Conservation (phyloP, 1,284 basidiomycete genomes). For the Microbotryum scabiosae region DNA sequence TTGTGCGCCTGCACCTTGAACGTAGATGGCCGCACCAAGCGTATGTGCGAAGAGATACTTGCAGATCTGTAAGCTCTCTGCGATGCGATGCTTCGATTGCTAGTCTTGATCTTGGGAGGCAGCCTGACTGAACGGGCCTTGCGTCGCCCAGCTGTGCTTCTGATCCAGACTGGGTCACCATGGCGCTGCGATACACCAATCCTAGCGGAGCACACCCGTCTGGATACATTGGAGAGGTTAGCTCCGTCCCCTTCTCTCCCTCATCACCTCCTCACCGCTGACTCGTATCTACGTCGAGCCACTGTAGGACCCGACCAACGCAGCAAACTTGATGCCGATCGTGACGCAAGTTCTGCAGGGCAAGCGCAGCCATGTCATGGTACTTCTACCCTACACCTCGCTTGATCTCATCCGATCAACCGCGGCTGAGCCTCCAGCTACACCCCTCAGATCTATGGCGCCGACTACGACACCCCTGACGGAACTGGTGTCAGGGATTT, state of each 20-base stretch:
- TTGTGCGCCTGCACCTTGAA: not conserved
- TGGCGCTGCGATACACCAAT: constrained; percentile 32
- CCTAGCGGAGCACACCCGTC: constrained; percentile 32
- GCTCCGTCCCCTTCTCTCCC: not conserved
- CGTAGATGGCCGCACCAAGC: constrained; percentile 11
- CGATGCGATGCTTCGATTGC: not conserved
- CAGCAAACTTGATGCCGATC: constrained; percentile 32
- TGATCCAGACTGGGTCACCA: constrained; percentile 21
- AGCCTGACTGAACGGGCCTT: too few species aligned
- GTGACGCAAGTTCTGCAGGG: constrained; percentile 31
- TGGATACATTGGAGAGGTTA: constrained; percentile 31
- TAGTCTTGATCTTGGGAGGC: not conserved
- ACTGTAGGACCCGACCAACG: constrained; percentile 18
- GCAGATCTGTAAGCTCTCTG: constrained; percentile 3
- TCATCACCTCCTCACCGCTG: not conserved
- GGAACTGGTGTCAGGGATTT: constrained; percentile 29
- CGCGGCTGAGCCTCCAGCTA: not conserved
- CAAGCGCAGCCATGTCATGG: constrained; percentile 20
- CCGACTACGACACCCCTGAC: constrained; percentile 29
- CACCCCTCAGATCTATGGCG: constrained; percentile 24
- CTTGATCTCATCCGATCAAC: not conserved
- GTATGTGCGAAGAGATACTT: constrained; percentile 14
- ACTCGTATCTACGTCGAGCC: not conserved
- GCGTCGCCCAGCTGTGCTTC: not conserved
- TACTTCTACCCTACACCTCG: not conserved